Base-by-base conservation (phyloP, 1,139 yeast species). In the Scheffersomyces insectosa region DNA sequence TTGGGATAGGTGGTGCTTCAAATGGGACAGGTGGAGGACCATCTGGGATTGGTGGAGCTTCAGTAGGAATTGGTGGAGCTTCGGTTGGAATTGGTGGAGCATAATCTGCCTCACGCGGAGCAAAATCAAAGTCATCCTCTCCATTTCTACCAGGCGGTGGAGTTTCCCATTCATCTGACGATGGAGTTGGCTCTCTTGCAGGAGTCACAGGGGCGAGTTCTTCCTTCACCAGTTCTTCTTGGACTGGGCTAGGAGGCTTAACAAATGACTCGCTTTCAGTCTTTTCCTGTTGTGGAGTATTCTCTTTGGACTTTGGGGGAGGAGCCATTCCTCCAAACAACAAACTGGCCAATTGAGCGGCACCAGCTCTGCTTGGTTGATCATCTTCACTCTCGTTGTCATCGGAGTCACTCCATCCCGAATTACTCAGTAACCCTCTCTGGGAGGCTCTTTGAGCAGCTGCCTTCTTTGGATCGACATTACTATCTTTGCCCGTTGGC, bases 361-460 rank as follows among this genome's bases (percentile, higher is more conserved):
- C 85, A 35, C 83, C 83, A 1, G 78, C 74, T 38, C 78, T 69
- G 44, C 75, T 72, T 2, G 76, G 77, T 4, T 55, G 63, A 36
- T 71, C 77, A 28, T 75, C 82, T 23, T 78, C 83, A 16, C 67
- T 67, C 1, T 66, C 69, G 51, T 79, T 82, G 2, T 76, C 81
- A 37, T 80, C 88, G 5, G 76, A 78, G 54, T 80, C 82, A 47
- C 81, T 82, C 86, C 87, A 82, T 50, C 78, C 85, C 42, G 73
- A 77, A 38, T 60, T 66, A 42, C 65, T 79, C 1, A 65, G 60
- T 38, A 75, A 58, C 3, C 89, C 88, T 59, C 87, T 70, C 60
- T 83, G 89, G 5, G 84, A 75, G 15, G 74, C 80, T 57, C 89
- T 71, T 60, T 83, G 89, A 2, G 79, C 81, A 40, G 79, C 83